Evolutionary conservation across 495 filamentous ascomycete species (phyloP), one percentile per base, ranked within the genome.

Genomic region (Chaetomidium leptoderma): DNA sequence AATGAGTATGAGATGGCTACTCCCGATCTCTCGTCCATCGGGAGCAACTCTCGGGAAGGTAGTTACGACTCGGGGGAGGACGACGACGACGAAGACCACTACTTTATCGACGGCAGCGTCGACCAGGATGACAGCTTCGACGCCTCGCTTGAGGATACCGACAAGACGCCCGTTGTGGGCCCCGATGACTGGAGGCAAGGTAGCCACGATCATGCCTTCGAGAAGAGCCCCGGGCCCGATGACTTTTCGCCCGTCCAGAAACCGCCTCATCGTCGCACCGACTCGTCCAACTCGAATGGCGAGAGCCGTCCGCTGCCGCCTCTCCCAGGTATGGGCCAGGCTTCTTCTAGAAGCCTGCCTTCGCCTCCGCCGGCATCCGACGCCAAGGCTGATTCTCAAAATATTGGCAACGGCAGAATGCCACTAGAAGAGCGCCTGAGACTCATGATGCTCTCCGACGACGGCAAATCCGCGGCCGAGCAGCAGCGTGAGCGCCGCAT

Each of bases 1-100:
- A 95, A 96, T 64, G 91, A 97, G 68, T 98, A 97, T 66, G 93
- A 97, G 73, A 92, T 96, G 89, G 86, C 89, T 33, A 98, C 93
- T 3, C 93, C 93, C 1, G 93, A 96, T 70, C 82, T 90, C 16
- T 97, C 95, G 6, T 97, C 88, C 1, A 76, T 92, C 46, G 89
- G 88, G 16, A 92, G 89, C 14, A 90, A 84, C 50, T 96, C 92
- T 6, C 85, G 92, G 26, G 89, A 95, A 59, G 88, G 89, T 19
- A 95, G 92, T 70, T 96, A 91, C 66, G 93, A 97, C 53, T 92
- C 89, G 4, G 82, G 81, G 11, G 81, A 84, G 17, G 82, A 86
- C 21, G 81, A 87, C 27, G 85, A 89, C 24, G 81, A 84, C 21
- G 84, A 89, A 26, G 76, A 84, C 29, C 87, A 86, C 67, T 92